phyloP scores from a whole-genome alignment of 352 stramenopile species.

The Phytophthora foliorum region DNA sequence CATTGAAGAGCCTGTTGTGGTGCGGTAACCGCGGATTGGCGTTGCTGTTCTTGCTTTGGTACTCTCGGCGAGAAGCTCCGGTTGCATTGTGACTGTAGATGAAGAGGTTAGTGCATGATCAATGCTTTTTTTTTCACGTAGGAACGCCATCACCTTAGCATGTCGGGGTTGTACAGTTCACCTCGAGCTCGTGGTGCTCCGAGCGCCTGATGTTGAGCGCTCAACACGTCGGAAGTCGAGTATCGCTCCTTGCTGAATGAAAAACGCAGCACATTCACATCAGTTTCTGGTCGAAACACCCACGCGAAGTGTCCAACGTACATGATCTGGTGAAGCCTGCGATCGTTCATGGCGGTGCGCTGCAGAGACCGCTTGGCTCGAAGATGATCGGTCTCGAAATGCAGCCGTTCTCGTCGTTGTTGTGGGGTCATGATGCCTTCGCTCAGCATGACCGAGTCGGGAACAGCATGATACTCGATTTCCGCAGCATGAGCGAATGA shows the following conservation, averaged over 20 bases:
- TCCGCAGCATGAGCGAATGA: conserved; percentile 49
- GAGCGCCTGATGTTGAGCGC: conserved; percentile 16
- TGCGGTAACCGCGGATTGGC: conserved; percentile 57
- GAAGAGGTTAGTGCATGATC: neutral
- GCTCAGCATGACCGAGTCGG: conserved; percentile 61
- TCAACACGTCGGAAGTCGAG: conserved; percentile 64
- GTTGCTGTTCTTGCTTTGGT: conserved; percentile 58
- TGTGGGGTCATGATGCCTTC: conserved; percentile 81
- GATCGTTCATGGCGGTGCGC: conserved; percentile 67
- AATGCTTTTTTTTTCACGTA: neutral
- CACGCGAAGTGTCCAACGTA: conserved; percentile 32
- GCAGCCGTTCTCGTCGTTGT: conserved; percentile 72
- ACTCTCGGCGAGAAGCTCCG: conserved; percentile 52
- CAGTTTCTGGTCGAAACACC: conserved; percentile 16
- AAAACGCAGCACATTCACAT: conserved; percentile 5
- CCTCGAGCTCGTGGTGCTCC: conserved; percentile 34
- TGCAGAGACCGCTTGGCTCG: conserved; percentile 61
- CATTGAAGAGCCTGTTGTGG: conserved; percentile 79
- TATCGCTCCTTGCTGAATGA: conserved; percentile 57
- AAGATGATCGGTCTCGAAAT: conserved; percentile 72
- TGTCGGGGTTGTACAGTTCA: conserved; percentile 54
- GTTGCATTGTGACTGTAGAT: conserved; percentile 47
- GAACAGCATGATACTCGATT: conserved; percentile 59
- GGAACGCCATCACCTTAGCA: conserved; percentile 44
- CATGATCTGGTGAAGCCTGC: conserved; percentile 80